Evolutionary conservation across 176 grass and related monocot genomes (phyloP).

Genomic region (Zoysia pacifica): DNA sequence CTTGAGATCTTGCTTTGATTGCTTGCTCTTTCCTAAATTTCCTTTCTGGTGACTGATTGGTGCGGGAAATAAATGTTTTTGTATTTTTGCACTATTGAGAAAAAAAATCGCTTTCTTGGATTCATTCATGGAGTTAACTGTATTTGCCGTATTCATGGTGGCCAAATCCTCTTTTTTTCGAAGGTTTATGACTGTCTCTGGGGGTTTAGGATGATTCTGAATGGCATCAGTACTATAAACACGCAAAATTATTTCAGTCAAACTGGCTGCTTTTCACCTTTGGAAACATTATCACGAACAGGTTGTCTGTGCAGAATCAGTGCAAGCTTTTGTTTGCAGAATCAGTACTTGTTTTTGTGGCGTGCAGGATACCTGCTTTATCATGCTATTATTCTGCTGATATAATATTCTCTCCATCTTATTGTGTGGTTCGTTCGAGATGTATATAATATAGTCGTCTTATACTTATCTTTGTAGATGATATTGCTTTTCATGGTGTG

Average conservation of each 20-base stretch:
- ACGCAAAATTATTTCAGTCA: neutral
- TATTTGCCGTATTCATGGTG: too few relatives aligned
- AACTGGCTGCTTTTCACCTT: neutral
- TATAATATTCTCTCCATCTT: neutral
- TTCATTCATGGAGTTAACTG: too few relatives aligned
- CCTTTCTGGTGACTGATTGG: conserved; percentile 1
- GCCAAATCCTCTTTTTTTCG: neutral
- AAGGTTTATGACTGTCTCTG: neutral
- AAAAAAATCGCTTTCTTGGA: conserved; percentile 6
- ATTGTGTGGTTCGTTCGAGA: neutral
- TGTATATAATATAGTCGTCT: neutral
- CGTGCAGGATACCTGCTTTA: conserved; percentile 20
- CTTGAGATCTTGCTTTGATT: conserved; percentile 25
- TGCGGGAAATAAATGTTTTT: neutral
- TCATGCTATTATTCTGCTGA: conserved; percentile 7
- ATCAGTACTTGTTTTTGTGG: conserved; percentile 20
- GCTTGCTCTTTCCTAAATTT: neutral
- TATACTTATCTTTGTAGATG: neutral
- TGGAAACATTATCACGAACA: neutral
- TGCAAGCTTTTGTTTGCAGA: conserved; percentile 9
- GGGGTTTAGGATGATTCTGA: neutral
- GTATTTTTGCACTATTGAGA: neutral
- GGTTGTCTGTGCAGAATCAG: conserved; percentile 18
- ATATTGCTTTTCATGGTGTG: neutral
- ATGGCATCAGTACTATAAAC: neutral